These are phyloP conservation scores for Cryptosporidium andersoni DNA, from an alignment of 169 alveolate genomes.

Conservation along the genomic window DNA sequence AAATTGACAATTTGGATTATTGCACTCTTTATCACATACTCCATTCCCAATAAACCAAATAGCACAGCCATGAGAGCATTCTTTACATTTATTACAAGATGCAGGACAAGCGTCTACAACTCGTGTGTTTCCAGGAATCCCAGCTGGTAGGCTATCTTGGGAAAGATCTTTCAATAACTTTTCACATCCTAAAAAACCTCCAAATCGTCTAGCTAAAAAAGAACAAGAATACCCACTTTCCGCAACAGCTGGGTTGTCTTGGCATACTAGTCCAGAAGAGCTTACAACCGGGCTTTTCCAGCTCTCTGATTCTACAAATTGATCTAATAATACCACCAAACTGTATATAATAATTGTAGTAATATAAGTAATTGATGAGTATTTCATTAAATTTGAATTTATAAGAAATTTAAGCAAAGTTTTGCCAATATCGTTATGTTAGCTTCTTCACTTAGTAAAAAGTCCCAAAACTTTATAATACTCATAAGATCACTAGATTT, in stretches of 20 bases:
- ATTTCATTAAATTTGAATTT: too few species aligned
- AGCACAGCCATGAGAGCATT: constrained; percentile 79
- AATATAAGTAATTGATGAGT: too few species aligned
- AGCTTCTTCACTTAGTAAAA: too few species aligned
- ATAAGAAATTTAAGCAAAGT: too few species aligned
- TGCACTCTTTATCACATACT: constrained; percentile 76
- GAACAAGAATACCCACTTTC: constrained; percentile 76
- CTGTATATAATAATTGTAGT: too few species aligned
- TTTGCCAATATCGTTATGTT: too few species aligned
- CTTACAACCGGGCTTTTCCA: constrained; percentile 32
- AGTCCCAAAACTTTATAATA: too few species aligned
- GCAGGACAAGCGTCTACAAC: constrained; percentile 80
- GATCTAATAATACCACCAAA: neutral
- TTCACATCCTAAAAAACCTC: constrained; percentile 77
- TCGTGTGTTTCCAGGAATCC: constrained; percentile 74
- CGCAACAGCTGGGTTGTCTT: constrained; percentile 76
- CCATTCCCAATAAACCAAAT: constrained; percentile 79
- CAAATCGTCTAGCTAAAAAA: constrained; percentile 74
- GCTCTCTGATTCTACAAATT: constrained; percentile 2
- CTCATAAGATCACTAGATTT: too few species aligned
- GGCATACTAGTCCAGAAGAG: constrained; percentile 74
- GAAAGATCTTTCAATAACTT: constrained; percentile 73
- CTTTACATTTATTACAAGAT: constrained; percentile 76
- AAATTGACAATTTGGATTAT: constrained; percentile 75
- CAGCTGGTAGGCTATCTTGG: constrained; percentile 74